Conservation (phyloP, 257 asterid species). For the Nicotiana benthamiana region DNA sequence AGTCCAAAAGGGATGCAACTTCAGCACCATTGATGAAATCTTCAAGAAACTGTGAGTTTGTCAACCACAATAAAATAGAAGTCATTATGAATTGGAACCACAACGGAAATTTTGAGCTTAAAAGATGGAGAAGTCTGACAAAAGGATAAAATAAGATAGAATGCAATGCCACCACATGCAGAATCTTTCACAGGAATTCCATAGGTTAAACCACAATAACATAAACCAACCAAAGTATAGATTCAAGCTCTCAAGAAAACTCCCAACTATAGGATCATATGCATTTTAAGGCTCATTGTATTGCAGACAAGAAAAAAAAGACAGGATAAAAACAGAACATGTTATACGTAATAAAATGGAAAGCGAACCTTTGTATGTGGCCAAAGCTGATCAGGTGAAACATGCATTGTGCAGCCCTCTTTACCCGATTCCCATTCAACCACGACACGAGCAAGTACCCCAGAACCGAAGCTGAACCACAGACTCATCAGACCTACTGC, state of each 20-base stretch:
- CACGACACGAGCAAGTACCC: conserved; percentile 92
- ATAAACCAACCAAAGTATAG: not conserved
- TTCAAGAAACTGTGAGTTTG: conserved; percentile 70
- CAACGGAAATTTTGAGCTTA: not conserved
- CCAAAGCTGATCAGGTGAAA: conserved; percentile 98
- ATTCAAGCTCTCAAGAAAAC: not conserved
- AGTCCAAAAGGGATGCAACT: conserved; percentile 91
- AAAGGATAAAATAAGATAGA: not conserved
- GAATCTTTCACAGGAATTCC: not conserved
- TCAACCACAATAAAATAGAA: not conserved
- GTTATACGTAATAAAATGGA: not conserved
- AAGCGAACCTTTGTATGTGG: conserved; percentile 90
- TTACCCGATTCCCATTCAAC: conserved; percentile 98
- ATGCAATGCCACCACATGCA: not conserved
- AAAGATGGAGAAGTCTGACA: not conserved
- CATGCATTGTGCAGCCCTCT: conserved; percentile 99
- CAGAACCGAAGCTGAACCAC: conserved; percentile 97
- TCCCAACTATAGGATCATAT: not conserved
- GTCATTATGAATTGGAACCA: not conserved
- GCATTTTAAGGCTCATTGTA: not conserved
- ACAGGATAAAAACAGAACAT: not conserved
- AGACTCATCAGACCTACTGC: conserved; percentile 97
- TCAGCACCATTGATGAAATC: conserved; percentile 97
- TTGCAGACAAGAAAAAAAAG: not conserved
- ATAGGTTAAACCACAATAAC: not conserved